Evolutionary conservation across 1,284 basidiomycete genomes (phyloP).

Genomic region (Wallemia mellicola): DNA sequence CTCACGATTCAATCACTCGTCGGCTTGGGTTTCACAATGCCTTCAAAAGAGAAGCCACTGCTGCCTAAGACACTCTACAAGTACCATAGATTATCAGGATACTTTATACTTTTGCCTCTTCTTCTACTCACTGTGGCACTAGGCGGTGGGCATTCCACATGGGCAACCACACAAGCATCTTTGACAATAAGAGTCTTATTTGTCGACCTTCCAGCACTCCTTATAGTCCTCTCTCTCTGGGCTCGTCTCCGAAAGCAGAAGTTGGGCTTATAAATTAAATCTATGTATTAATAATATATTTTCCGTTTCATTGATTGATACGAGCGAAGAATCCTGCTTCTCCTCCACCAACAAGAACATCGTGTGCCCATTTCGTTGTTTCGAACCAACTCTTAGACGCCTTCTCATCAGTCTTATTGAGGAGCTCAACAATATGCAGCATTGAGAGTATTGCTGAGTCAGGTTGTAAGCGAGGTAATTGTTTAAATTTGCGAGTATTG

Average conservation of each 20-base stretch:
- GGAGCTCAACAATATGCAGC: not conserved
- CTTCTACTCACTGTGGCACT: not conserved
- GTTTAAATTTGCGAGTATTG: not conserved
- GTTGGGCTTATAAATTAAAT: not conserved
- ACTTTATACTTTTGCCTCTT: not conserved
- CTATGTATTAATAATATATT: not conserved
- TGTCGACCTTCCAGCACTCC: not conserved
- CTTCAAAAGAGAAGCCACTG: not conserved
- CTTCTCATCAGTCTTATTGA: not conserved
- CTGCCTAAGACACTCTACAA: not conserved
- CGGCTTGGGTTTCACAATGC: not conserved
- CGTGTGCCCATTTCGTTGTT: not conserved
- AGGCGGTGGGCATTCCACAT: not conserved
- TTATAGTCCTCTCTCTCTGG: not conserved
- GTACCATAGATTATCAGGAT: not conserved
- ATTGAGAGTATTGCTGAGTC: not conserved
- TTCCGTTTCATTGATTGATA: not conserved
- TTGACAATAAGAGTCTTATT: not conserved
- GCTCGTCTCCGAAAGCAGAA: not conserved
- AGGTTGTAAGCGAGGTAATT: not conserved
- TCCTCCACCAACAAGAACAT: not conserved
- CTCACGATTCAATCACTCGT: not conserved
- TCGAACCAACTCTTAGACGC: not conserved
- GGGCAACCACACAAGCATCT: not conserved
- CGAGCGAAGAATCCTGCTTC: not conserved